Base-by-base conservation (phyloP, 495 filamentous ascomycete genomes). In the Tricharina praecox region DNA sequence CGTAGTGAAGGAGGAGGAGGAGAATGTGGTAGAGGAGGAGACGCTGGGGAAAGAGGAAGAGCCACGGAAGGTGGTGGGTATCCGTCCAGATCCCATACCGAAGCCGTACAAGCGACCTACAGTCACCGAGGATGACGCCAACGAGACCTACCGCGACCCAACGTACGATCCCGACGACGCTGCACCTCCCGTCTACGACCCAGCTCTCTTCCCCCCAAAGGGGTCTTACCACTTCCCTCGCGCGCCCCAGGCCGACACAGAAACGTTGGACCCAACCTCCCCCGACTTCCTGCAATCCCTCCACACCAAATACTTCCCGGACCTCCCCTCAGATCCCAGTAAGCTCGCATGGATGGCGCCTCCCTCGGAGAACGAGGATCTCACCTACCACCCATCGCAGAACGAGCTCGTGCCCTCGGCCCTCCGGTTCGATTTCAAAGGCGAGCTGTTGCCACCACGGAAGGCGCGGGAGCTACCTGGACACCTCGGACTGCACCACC, bases 231-330 rank as follows among this genome's bases (percentile, higher is more conserved):
- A 81, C 61, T 79, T 83, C 55, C 81, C 79, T 21, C 64, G 56
- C 4, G 70, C 72, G 19, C 68, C 70, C 53, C 50, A 70, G 53
- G 46, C 72, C 50, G 51, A 54, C 55, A 34, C 65, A 53, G 26
- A 56, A 54, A 26, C 68, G 64, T 80, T 94, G 45, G 85, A 97
- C 63, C 90, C 86, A 0, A 67, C 70, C 18, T 80, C 81, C 41
- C 77, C 84, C 0, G 71, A 80, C 53, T 96, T 97, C 68, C 78
- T 94, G 41, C 62, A 70, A 19, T 76, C 81, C 49, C 75, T 97
- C 8, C 86, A 94, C 69, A 62, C 73, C 0, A 93, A 88, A 63
- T 97, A 90, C 71, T 97, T 93, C 69, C 88, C 90, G 16, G 68
- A 74, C 48, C 78, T 93, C 2, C 72, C 88, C 11, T 70, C 82